Conservation (phyloP, 192 early-diverging fungal genomes). For the Thamnidium elegans region DNA sequence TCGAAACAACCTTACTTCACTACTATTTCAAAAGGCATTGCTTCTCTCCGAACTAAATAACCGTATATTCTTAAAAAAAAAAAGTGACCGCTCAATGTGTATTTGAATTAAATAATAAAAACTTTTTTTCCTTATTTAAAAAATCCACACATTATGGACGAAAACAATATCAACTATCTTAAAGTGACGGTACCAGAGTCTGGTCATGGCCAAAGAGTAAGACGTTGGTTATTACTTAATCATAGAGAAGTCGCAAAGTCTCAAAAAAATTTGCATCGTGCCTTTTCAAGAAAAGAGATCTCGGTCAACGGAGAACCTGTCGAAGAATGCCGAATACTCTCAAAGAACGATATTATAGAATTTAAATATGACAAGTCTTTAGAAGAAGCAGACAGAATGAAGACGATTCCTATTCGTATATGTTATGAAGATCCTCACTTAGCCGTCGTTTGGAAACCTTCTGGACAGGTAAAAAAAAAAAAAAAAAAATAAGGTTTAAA, state of each 20-base stretch:
- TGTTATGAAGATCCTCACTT: conserved; percentile 52
- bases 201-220: neutral
- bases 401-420: conserved; percentile 44
- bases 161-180: conserved; percentile 3
- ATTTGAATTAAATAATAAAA: no score
- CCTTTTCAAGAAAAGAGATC: conserved; percentile 39
- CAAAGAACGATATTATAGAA: conserved; percentile 45
- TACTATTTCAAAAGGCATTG: no score
- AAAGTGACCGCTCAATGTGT: no score
- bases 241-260: conserved; percentile 15
- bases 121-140: no score
- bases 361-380: conserved; percentile 43
- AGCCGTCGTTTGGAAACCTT: conserved; percentile 56
- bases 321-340: conserved; percentile 47
- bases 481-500: conserved; percentile 19
- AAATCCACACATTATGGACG: no score
- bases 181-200: conserved; percentile 10
- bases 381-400: conserved; percentile 42
- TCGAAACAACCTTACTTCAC: no score
- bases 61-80: no score
- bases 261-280: conserved; percentile 19
- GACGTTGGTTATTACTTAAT: conserved; percentile 12
- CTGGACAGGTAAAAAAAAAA: conserved; percentile 42
- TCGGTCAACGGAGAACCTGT: conserved; percentile 50
- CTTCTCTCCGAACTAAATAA: no score